Evolutionary conservation across 1,139 yeast species (phyloP).

Genomic region (Petasospora rhodanensis): DNA sequence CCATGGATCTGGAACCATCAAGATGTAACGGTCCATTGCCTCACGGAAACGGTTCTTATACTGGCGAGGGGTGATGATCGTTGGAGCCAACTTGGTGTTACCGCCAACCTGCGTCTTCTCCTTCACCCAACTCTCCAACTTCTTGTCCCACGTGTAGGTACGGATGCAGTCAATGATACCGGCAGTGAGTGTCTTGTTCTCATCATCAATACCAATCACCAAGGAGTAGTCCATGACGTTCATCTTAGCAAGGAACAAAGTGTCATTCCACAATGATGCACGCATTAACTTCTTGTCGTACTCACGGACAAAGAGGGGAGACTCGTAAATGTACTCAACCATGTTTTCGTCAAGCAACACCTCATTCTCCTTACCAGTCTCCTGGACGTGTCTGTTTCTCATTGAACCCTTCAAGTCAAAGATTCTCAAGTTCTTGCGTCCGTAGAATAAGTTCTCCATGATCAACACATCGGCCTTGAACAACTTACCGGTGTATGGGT

Average conservation of each 20-base stretch:
- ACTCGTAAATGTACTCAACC: slow-evolving; percentile 96
- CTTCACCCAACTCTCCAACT: slow-evolving; percentile 97
- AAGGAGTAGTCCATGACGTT: slow-evolving; percentile 98
- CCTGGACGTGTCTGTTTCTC: slow-evolving; percentile 95
- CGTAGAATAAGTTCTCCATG: slow-evolving; percentile 93
- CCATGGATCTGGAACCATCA: slow-evolving; percentile 93
- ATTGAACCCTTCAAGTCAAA: slow-evolving; percentile 97
- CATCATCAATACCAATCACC: slow-evolving; percentile 82
- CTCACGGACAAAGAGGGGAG: slow-evolving; percentile 91
- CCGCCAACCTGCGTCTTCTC: slow-evolving; percentile 87
- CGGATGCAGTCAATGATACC: slow-evolving; percentile 96
- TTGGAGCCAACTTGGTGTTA: slow-evolving; percentile 81
- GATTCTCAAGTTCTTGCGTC: slow-evolving; percentile 75
- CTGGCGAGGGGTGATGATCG: slow-evolving; percentile 94
- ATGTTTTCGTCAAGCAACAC: slow-evolving; percentile 93
- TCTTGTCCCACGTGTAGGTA: slow-evolving; percentile 98
- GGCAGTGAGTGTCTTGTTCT: slow-evolving; percentile 66
- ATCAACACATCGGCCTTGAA: slow-evolving; percentile 88
- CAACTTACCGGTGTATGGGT: slow-evolving; percentile 67
- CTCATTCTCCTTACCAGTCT: slow-evolving; percentile 93
- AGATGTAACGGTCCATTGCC: slow-evolving; percentile 94
- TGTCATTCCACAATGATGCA: slow-evolving; percentile 92
- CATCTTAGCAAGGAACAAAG: slow-evolving; percentile 91
- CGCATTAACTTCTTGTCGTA: slow-evolving; percentile 81
- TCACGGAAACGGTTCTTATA: slow-evolving; percentile 91